Percentiles rank a stretch among this genome's conserved stretches.
Evolutionary conservation across 176 grass and related monocot species (phyloP).

Genomic region (Oryza punctata): DNA sequence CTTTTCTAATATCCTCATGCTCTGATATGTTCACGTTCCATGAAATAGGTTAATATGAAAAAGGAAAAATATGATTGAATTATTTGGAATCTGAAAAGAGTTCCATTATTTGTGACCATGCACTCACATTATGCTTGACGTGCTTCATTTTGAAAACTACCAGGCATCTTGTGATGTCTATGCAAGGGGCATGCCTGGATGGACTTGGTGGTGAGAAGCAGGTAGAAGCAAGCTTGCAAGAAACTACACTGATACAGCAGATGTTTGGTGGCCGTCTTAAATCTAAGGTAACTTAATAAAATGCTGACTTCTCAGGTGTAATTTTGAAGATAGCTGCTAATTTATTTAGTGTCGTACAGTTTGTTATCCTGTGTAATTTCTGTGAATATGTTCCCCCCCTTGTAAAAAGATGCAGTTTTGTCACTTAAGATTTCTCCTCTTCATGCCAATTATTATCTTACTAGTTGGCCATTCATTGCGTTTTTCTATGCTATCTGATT

Average conservation of each 20-base stretch:
- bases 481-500: slow-evolving; percentile 39
- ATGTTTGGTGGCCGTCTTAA: slow-evolving; percentile 96
- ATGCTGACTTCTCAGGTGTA: neutral
- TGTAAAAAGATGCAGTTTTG: slow-evolving; percentile 27
- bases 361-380: slow-evolving; percentile 4
- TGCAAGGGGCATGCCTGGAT: slow-evolving; percentile 93
- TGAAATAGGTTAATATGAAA: neutral
- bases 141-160: slow-evolving; percentile 40
- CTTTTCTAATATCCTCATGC: slow-evolving; percentile 20
- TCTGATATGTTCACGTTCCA: slow-evolving; percentile 2
- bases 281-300: slow-evolving; percentile 74
- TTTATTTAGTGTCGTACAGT: slow-evolving; percentile 4
- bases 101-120: slow-evolving; percentile 24
- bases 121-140: slow-evolving; percentile 12
- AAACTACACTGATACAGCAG: slow-evolving; percentile 96
- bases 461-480: slow-evolving; percentile 8
- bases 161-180: slow-evolving; percentile 98
- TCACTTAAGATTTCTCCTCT: neutral
- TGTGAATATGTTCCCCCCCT: neutral
- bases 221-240: slow-evolving; percentile 80
- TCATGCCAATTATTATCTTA: neutral
- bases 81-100: neutral
- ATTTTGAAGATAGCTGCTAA: slow-evolving; percentile 8
- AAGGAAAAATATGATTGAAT: neutral
- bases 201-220: slow-evolving; percentile 86